Conservation (phyloP, 129 eudicot species). For the Centrapalus pauciflorus region DNA sequence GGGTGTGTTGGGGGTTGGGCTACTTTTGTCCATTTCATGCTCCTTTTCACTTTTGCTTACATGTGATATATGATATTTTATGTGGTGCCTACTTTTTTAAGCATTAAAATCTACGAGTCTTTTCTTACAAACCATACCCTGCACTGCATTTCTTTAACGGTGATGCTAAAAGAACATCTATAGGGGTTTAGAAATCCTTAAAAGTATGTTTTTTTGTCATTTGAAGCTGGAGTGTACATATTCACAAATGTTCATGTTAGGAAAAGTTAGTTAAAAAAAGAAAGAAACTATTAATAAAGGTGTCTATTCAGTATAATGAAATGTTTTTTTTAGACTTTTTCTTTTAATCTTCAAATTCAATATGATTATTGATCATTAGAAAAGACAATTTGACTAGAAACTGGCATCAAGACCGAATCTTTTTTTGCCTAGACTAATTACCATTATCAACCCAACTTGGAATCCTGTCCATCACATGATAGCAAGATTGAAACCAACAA, state of each 20-base stretch:
- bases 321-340: no score
- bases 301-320: no score
- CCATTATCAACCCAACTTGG: conserved; percentile 3
- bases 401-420: conserved; percentile 11
- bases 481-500: conserved; percentile 10
- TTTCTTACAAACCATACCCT: not conserved
- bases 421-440: conserved; percentile 1
- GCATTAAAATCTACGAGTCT: not conserved
- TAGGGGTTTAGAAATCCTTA: no score
- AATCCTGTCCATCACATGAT: conserved; percentile 15
- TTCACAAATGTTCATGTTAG: no score
- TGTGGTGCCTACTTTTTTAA: not conserved
- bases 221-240: not conserved
- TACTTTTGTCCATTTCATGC: not conserved
- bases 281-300: no score
- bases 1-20: not conserved
- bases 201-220: conserved; percentile 9
- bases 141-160: not conserved
- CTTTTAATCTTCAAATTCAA: no score
- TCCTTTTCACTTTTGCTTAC: not conserved
- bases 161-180: no score
- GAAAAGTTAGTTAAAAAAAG: no score
- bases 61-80: not conserved
- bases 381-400: conserved; percentile 21
- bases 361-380: conserved; percentile 7